phyloP scores from a whole-genome alignment of 345 rosid genomes.

The Arabidopsis arenosa region DNA sequence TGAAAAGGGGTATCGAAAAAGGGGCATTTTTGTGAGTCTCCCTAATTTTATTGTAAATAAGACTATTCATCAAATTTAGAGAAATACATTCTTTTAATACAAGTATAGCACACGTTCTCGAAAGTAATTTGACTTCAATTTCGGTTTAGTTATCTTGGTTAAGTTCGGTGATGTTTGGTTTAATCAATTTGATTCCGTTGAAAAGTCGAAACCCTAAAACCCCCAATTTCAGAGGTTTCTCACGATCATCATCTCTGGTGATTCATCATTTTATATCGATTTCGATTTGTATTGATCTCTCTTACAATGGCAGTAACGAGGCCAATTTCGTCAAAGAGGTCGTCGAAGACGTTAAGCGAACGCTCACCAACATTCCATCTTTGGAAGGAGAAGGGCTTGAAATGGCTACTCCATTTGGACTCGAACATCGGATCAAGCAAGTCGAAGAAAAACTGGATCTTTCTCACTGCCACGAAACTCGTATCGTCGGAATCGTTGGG shows the following conservation, averaged over 20 bases:
- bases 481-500: conserved; percentile 34
- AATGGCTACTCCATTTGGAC: conserved; percentile 14
- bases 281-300: background rate
- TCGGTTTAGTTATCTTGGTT: background rate
- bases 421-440: conserved; percentile 20
- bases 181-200: background rate
- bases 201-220: background rate
- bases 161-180: background rate
- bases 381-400: conserved; percentile 14
- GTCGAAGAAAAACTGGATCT: conserved; percentile 15
- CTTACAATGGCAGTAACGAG: background rate
- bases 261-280: background rate
- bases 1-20: too few species aligned
- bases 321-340: background rate
- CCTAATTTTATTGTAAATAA: too few species aligned
- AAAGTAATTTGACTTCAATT: background rate
- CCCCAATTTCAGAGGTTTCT: background rate
- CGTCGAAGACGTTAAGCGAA: background rate
- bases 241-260: too few species aligned
- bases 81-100: too few species aligned
- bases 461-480: background rate
- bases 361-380: background rate
- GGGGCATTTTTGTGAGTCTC: too few species aligned
- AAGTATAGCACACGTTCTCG: too few species aligned
- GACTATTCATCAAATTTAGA: too few species aligned